These are phyloP conservation scores for Seiridium unicorne DNA, from an alignment of 2,329 filamentous ascomycete species.

Conservation along the genomic window DNA sequence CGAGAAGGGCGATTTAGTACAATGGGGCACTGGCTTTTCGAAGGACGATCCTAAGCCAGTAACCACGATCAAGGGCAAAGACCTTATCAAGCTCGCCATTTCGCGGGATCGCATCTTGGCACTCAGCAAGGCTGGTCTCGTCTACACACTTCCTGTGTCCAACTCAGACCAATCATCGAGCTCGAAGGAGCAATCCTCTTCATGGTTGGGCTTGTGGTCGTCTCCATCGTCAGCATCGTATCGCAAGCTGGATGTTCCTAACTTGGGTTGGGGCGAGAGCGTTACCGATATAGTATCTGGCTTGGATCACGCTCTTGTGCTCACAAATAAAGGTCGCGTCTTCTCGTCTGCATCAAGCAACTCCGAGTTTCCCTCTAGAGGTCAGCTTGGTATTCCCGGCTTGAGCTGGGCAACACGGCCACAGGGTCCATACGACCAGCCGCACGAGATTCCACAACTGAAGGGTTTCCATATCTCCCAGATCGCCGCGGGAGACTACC, in stretches of 20 bases:
- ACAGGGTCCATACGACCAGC: slow-evolving; percentile 73
- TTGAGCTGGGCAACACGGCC: slow-evolving; percentile 79
- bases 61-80: slow-evolving; percentile 75
- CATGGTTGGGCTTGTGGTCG: slow-evolving; percentile 76
- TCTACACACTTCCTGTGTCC: slow-evolving; percentile 83
- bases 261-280: slow-evolving; percentile 67
- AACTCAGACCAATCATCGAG: slow-evolving; percentile 67
- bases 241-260: slow-evolving; percentile 65
- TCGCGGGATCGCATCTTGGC: slow-evolving; percentile 83
- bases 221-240: slow-evolving; percentile 59
- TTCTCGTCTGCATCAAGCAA: slow-evolving; percentile 85
- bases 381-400: slow-evolving; percentile 84
- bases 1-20: slow-evolving; percentile 83
- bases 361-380: slow-evolving; percentile 73
- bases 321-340: slow-evolving; percentile 81
- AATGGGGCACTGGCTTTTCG: slow-evolving; percentile 84
- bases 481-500: slow-evolving; percentile 82
- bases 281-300: slow-evolving; percentile 75
- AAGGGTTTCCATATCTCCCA: slow-evolving; percentile 68
- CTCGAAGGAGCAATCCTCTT: slow-evolving; percentile 59
- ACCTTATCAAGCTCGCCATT: slow-evolving; percentile 72
- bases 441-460: slow-evolving; percentile 74
- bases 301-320: slow-evolving; percentile 79
- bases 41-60: slow-evolving; percentile 61
- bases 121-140: slow-evolving; percentile 68